These are phyloP conservation scores for Solanum piurae DNA, from an alignment of 257 asterid species.

Conservation along the genomic window DNA sequence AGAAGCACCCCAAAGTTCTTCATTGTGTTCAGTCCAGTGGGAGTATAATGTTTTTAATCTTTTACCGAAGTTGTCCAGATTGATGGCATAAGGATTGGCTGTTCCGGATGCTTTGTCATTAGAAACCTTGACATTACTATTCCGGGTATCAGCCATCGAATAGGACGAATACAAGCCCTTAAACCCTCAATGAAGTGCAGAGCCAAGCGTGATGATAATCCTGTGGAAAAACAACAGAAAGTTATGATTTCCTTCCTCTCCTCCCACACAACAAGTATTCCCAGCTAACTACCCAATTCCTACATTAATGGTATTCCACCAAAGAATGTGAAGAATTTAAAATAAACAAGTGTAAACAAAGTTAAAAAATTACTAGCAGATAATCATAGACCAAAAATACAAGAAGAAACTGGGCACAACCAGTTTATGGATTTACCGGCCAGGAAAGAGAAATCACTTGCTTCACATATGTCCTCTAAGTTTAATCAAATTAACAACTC, in stretches of 20 bases:
- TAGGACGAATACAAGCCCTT: neutral
- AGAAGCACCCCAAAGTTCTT: constrained; percentile 41
- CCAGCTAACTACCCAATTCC: neutral
- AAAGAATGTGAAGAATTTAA: neutral
- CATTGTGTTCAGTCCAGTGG: constrained; percentile 38
- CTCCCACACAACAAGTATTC: neutral
- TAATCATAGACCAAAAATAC: neutral
- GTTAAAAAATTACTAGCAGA: neutral
- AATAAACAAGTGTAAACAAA: neutral
- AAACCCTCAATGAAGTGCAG: neutral
- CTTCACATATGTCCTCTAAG: neutral
- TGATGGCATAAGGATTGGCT: constrained; percentile 26
- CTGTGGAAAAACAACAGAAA: neutral
- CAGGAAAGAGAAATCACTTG: neutral
- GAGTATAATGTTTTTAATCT: constrained; percentile 32
- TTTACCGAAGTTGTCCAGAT: constrained; percentile 37
- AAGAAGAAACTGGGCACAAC: neutral
- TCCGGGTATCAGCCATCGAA: constrained; percentile 34
- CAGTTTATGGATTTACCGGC: neutral
- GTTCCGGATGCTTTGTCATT: constrained; percentile 27
- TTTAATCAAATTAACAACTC: constrained; percentile 4
- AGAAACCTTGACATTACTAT: constrained; percentile 14
- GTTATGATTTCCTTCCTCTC: neutral
- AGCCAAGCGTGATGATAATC: neutral
- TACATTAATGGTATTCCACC: neutral